phyloP scores from a whole-genome alignment of 305 asterid genomes.

The Solanum hybrid region DNA sequence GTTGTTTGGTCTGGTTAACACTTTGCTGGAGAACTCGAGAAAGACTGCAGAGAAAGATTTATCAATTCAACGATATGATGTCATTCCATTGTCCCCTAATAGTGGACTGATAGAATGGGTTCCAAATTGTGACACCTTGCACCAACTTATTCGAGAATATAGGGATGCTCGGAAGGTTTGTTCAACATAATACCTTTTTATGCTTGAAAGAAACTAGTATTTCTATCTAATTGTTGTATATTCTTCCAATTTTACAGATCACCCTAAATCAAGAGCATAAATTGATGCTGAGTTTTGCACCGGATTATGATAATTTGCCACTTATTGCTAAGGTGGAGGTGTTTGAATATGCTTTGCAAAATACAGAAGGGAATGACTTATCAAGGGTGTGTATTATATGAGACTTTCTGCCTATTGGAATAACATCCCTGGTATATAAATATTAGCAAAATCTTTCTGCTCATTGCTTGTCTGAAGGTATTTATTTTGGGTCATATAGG shows the following conservation, averaged over 20 bases:
- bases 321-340: constrained; percentile 96
- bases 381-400: constrained; percentile 54
- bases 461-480: constrained; percentile 11
- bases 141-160: constrained; percentile 90
- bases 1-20: constrained; percentile 95
- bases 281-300: constrained; percentile 93
- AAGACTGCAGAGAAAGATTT: constrained; percentile 93
- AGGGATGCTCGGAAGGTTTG: constrained; percentile 95
- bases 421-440: not conserved
- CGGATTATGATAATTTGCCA: constrained; percentile 93
- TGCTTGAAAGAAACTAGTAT: not conserved
- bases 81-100: constrained; percentile 94
- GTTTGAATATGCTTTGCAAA: constrained; percentile 87
- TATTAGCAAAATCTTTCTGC: not conserved
- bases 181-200: not conserved
- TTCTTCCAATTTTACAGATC: constrained; percentile 44
- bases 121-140: constrained; percentile 96
- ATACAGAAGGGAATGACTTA: constrained; percentile 96
- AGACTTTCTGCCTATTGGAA: not conserved
- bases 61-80: constrained; percentile 85
- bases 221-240: constrained; percentile 12
- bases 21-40: constrained; percentile 82
- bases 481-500: constrained; percentile 31
- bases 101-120: constrained; percentile 99
- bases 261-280: constrained; percentile 97